Evolutionary conservation across 352 stramenopile species (phyloP), one percentile per base, ranked within the genome.

Genomic region (Saprolegnia parasitica): DNA sequence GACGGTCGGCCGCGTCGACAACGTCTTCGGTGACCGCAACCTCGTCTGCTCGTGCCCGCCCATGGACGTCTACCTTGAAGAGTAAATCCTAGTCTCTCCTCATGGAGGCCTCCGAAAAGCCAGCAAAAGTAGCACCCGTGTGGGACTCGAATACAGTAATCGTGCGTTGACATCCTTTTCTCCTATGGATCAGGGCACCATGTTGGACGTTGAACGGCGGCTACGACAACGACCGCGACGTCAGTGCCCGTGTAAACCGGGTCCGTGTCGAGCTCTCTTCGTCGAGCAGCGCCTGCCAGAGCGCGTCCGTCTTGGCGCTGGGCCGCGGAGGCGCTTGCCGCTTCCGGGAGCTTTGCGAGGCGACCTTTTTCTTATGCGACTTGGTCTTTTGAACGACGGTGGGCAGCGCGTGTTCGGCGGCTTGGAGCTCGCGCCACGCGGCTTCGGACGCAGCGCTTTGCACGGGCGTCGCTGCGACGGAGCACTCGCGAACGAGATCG

Each of bases 1-100:
- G 40, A 92, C 89, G 3, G 96, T 98, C 62, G 95, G 95, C 37
- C 89, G 97, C 68, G 91, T 99, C 21, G 96, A 99, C 80, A 99
- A 99, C 81, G 97, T 99, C 20, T 97, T 98, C 75, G 97, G 97
- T 56, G 97, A 99, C 82, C 89, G 97, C 45, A 98, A 99, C 81
- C 86, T 99, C 16, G 83, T 99, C 21, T 99, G 97, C 80, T 98
- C 96, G 62, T 99, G 97, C 77, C 95, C 97, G 40, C 96, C 96
- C n/a, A 75, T 99, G 37, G 90, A 93, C 50, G 93, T 93, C 60
- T 99, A 99, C 81, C 80, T 65, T 32, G 56, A 65, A 35, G 56
- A 65, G 47, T 65, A 65, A 65, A 21, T 42, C n/a, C n/a, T n/a
- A n/a, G 42, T 35, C 29, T 35, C 29, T 35, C 5, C 29, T n/a